Evolutionary conservation across 495 filamentous ascomycete genomes (phyloP).

Genomic region (Margaritispora aquatica): DNA sequence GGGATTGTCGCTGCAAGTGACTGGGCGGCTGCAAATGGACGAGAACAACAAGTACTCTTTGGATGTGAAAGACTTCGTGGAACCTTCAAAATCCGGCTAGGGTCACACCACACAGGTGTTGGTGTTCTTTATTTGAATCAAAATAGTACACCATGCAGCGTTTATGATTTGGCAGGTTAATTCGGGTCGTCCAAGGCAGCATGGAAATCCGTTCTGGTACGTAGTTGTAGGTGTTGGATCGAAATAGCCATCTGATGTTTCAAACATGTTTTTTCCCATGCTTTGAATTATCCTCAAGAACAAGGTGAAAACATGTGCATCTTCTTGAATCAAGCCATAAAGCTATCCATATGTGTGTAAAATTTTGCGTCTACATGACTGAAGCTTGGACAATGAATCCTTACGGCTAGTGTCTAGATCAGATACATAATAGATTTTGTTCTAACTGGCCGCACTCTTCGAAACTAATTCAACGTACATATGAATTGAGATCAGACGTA

Average conservation of each 20-base stretch:
- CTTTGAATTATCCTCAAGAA: not conserved
- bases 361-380: not conserved
- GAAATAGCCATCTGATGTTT: constrained; percentile 2
- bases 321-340: constrained; percentile 2
- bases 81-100: constrained; percentile 1
- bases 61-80: constrained; percentile 9
- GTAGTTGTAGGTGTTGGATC: constrained; percentile 4
- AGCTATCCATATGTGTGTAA: not conserved
- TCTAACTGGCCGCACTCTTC: not conserved
- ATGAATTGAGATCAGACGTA: not conserved
- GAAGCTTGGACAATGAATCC: not conserved
- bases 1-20: constrained; percentile 6
- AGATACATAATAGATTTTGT: not conserved
- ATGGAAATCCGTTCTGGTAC: constrained; percentile 1
- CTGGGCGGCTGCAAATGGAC: constrained; percentile 6
- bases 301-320: constrained; percentile 6
- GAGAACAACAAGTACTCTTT: constrained; percentile 4
- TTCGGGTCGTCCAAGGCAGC: constrained; percentile 5
- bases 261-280: not conserved
- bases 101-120: not conserved
- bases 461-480: not conserved
- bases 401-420: not conserved
- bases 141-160: constrained; percentile 4
- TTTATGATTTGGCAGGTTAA: constrained; percentile 1
- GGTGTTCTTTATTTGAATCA: not conserved